These are phyloP conservation scores for Verbascum thapsus DNA, from an alignment of 257 asterid genomes.

Conservation along the genomic window DNA sequence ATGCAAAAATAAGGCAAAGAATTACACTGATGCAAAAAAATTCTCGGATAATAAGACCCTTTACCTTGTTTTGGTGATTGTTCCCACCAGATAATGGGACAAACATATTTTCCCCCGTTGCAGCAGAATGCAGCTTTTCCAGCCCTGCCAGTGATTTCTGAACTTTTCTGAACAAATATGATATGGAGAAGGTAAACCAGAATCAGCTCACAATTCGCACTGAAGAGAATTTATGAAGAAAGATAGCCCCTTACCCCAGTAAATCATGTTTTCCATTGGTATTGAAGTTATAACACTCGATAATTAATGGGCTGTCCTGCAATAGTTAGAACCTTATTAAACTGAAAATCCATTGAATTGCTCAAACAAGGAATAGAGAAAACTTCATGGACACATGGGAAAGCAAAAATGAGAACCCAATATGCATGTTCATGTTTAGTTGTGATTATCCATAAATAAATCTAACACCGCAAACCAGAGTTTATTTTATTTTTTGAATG, in stretches of 20 bases:
- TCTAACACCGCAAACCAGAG: slow-evolving; percentile 17
- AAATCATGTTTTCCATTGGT: slow-evolving; percentile 87
- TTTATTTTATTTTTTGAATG: slow-evolving; percentile 18
- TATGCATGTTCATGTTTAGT: neutral
- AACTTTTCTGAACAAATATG: slow-evolving; percentile 65
- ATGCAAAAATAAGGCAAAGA: slow-evolving; percentile 1
- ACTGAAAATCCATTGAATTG: slow-evolving; percentile 24
- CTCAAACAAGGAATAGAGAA: slow-evolving; percentile 9
- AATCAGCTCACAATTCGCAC: slow-evolving; percentile 28
- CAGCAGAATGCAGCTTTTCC: slow-evolving; percentile 74
- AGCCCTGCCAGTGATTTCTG: slow-evolving; percentile 87
- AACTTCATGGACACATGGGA: slow-evolving; percentile 10
- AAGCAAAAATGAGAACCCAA: slow-evolving; percentile 22
- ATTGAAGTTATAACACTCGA: slow-evolving; percentile 94
- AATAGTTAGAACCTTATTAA: slow-evolving; percentile 41
- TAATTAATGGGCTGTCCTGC: slow-evolving; percentile 93
- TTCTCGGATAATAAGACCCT: slow-evolving; percentile 9
- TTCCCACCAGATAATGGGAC: slow-evolving; percentile 59
- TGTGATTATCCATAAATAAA: slow-evolving; percentile 17
- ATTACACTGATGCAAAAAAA: slow-evolving; percentile 12
- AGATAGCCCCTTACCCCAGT: slow-evolving; percentile 67
- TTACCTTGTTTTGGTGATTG: slow-evolving; percentile 75
- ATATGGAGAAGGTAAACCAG: slow-evolving; percentile 35
- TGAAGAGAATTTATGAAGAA: slow-evolving; percentile 26
- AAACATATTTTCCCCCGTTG: slow-evolving; percentile 62